phyloP scores from a whole-genome alignment of 495 filamentous ascomycete genomes.

The Penicillium paxilli region DNA sequence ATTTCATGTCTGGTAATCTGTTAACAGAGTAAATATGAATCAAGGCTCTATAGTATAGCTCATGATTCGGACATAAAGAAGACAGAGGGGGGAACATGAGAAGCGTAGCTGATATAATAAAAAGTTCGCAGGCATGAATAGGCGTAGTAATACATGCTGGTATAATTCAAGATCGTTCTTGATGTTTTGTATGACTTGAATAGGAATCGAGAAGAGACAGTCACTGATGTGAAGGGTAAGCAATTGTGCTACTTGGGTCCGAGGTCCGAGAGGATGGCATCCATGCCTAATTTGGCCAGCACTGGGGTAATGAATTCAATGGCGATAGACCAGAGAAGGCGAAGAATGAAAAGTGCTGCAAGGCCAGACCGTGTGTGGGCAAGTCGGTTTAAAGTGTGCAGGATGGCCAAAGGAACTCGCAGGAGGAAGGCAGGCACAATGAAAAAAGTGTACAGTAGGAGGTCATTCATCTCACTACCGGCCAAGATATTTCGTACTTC shows the following conservation, averaged over 20 bases:
- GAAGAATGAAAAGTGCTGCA: slow-evolving; percentile 2
- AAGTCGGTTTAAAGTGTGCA: slow-evolving; percentile 3
- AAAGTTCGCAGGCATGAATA: background rate
- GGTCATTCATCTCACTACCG: slow-evolving; percentile 3
- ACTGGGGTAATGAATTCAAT: slow-evolving; percentile 1
- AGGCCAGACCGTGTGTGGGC: slow-evolving; percentile 6
- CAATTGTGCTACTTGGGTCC: background rate
- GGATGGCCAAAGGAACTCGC: background rate
- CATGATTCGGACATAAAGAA: background rate
- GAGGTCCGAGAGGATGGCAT: background rate
- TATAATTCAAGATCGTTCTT: background rate
- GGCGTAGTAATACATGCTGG: background rate
- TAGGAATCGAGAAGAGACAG: background rate
- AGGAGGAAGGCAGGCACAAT: slow-evolving; percentile 15
- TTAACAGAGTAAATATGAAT: background rate
- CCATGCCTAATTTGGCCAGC: background rate
- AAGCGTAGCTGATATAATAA: background rate
- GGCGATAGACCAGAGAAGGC: slow-evolving; percentile 4
- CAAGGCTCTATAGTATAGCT: background rate
- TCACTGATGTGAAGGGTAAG: too few species aligned
- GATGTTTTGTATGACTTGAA: background rate
- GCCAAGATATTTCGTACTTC: background rate
- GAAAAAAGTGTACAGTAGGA: slow-evolving; percentile 15
- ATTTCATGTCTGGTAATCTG: too few species aligned
- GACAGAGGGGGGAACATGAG: background rate